Conservation (phyloP, 169 alveolate genomes). For the Plasmodium sp. region DNA sequence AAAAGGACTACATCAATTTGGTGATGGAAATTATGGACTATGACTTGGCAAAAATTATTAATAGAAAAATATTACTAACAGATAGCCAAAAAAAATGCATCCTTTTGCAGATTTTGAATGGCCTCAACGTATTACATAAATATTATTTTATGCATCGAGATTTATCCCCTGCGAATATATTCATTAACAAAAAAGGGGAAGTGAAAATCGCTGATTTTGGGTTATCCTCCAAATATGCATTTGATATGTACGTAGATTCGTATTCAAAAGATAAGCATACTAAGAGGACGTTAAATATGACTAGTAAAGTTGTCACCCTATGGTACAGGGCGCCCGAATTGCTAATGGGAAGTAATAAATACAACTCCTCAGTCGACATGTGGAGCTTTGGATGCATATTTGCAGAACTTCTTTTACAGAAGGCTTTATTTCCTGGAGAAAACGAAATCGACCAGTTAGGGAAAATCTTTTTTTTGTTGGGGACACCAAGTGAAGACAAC, state of each 20-base stretch:
- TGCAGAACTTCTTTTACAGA: constrained; percentile 91
- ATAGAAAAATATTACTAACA: constrained; percentile 88
- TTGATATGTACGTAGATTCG: constrained; percentile 77
- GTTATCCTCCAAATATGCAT: constrained; percentile 84
- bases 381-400: constrained; percentile 96
- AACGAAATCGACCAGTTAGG: constrained; percentile 90
- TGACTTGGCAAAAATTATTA: constrained; percentile 93
- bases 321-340: constrained; percentile 98
- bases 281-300: constrained; percentile 85
- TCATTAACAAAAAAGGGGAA: constrained; percentile 85
- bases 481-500: constrained; percentile 87
- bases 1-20: constrained; percentile 87
- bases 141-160: constrained; percentile 88
- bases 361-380: constrained; percentile 93
- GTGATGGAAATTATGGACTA: constrained; percentile 95
- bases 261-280: constrained; percentile 65
- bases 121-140: constrained; percentile 83
- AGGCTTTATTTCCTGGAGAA: constrained; percentile 92
- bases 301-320: constrained; percentile 92
- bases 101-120: constrained; percentile 85
- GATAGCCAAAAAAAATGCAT: constrained; percentile 92
- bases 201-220: constrained; percentile 93
- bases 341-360: constrained; percentile 91
- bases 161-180: constrained; percentile 89
- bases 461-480: constrained; percentile 86